Base-by-base conservation (phyloP, 768 basidiomycete species). In the Atractiella rhizophila region DNA sequence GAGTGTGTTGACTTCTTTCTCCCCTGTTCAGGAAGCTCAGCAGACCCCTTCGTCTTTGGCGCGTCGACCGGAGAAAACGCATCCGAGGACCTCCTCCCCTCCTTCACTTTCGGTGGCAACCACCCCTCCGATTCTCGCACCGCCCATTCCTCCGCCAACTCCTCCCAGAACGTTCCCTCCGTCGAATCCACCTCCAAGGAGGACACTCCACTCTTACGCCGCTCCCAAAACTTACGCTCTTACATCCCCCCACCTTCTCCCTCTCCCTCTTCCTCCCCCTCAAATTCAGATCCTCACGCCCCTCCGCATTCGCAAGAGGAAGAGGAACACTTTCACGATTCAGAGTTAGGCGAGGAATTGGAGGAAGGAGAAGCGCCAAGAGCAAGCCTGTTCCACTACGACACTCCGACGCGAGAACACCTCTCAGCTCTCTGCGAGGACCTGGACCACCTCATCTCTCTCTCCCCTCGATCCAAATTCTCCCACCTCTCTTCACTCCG, bases 391-490 rank as follows among this genome's bases (percentile, higher is more conserved):
- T 78, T 85, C 38, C 74, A 82, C 48, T 96, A 94, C 54, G 88
- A 98, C 57, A 94, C 88, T 0, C 86, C 79, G 54, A 98, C 88
- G 1, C 71, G 83, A 32, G 79, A 88, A 18, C 82, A 91, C 55
- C 69, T 96, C 31, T 82, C 81, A 2, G 82, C 79, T 0, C 69
- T 96, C 60, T 83, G 88, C 2, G 86, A 91, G 50, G 80, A 82
- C 2, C 86, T 94, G 45, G 83, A 81, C n/a, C 53, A 53, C 49
- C 20, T 51, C 51, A 10, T 51, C 48, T n/a, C 53, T 6, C 25
- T 40, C 4, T 43, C 48, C 3, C 12, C 26, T 1, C 44, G 42
- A 11, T 47, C 21, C 21, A 35, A 23, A 26, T 34, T 38, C 30
- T 40, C 35, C 38, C 37, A 30, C 35, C 40, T 35, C 20, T 37